Evolutionary conservation across 306 rosid genomes (phyloP).

Genomic region (Ochetophila trinervis): DNA sequence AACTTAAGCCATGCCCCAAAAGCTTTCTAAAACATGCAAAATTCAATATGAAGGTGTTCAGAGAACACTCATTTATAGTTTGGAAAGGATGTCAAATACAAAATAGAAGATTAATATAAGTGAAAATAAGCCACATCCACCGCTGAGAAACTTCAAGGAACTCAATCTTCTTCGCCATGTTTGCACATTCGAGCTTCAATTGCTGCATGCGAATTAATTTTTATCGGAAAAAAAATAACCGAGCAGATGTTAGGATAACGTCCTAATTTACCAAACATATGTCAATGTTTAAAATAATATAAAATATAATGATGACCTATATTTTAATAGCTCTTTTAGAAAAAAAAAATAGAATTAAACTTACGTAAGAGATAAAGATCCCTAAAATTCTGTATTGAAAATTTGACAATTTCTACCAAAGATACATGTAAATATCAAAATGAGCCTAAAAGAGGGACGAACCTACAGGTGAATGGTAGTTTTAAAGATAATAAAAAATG

Average conservation of each 20-base stretch:
- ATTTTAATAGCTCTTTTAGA: no score
- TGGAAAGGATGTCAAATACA: neutral
- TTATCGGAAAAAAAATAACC: neutral
- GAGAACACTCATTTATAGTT: neutral
- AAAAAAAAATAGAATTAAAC: no score
- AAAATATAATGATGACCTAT: no score
- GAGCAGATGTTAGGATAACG: neutral
- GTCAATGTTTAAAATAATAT: no score
- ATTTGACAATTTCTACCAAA: no score
- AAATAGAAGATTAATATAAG: neutral
- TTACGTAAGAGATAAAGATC: no score
- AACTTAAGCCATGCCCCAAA: slow-evolving; percentile 43
- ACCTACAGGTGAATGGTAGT: no score
- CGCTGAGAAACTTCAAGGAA: slow-evolving; percentile 46
- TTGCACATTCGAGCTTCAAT: slow-evolving; percentile 44
- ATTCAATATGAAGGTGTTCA: neutral
- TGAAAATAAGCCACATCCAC: slow-evolving; percentile 28
- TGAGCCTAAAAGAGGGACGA: no score
- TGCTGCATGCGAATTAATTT: slow-evolving; percentile 33
- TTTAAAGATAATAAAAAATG: no score
- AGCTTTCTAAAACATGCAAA: slow-evolving; percentile 46
- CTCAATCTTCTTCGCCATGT: slow-evolving; percentile 47
- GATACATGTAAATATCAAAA: no score
- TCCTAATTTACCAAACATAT: neutral
- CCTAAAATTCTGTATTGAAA: no score